These are phyloP conservation scores for Aulographum hederae DNA, from an alignment of 2,329 filamentous ascomycete genomes.

Conservation along the genomic window DNA sequence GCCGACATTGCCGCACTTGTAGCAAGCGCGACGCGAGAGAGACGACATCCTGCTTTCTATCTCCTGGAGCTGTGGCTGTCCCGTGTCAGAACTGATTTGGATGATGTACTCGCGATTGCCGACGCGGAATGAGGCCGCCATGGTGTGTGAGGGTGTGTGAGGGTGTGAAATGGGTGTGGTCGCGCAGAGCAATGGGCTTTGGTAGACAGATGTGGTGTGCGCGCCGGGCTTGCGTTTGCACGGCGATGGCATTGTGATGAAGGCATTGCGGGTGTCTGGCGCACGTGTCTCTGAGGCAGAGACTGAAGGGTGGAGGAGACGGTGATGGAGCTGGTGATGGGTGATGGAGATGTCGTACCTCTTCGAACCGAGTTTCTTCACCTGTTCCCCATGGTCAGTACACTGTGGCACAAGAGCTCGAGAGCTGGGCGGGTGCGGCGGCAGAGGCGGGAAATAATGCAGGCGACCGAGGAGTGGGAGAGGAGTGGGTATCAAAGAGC, in stretches of 20 bases:
- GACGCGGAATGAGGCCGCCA: neutral
- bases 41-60: constrained; percentile 25
- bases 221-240: neutral
- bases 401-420: neutral
- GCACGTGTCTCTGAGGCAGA: no score
- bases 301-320: no score
- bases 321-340: no score
- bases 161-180: neutral
- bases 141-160: neutral
- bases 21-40: constrained; percentile 33
- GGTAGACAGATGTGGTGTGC: neutral
- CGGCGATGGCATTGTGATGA: no score
- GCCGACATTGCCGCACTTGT: constrained; percentile 33
- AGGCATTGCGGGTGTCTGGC: no score
- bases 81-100: constrained; percentile 3
- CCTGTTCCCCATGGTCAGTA: neutral
- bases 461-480: neutral
- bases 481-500: neutral
- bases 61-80: constrained; percentile 2
- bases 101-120: neutral
- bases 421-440: neutral
- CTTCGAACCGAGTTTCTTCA: neutral
- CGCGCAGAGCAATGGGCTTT: no score
- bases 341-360: neutral
- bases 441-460: neutral